Evolutionary conservation across 768 basidiomycete genomes (phyloP).

Genomic region (Amanita rubescens): DNA sequence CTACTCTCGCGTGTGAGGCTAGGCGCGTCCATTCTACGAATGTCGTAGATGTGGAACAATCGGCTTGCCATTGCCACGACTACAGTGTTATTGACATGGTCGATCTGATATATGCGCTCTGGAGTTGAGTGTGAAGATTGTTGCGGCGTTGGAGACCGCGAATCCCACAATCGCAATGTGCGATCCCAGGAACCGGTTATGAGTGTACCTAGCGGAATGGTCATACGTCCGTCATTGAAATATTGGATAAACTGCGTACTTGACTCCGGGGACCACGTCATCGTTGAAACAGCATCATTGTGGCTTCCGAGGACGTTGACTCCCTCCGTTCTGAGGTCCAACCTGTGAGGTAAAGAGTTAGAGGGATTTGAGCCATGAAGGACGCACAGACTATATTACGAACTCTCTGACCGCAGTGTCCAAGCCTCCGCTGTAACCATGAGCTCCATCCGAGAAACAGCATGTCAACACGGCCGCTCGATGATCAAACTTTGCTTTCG

Average conservation of each 20-base stretch:
- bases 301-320: conserved; percentile 75
- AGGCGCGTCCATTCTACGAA: conserved; percentile 68
- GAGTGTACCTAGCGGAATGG: conserved; percentile 44
- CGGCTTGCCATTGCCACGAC: conserved; percentile 93
- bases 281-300: conserved; percentile 68
- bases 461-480: conserved; percentile 85
- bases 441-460: conserved; percentile 58
- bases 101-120: conserved; percentile 81
- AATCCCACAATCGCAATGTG: conserved; percentile 84
- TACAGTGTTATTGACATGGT: conserved; percentile 68
- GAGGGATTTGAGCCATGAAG: background rate
- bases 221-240: background rate
- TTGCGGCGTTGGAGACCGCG: conserved; percentile 49
- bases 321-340: conserved; percentile 71
- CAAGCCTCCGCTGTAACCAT: conserved; percentile 81
- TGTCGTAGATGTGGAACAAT: conserved; percentile 83
- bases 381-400: conserved; percentile 21
- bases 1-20: conserved; percentile 85
- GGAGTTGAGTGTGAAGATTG: conserved; percentile 62
- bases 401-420: conserved; percentile 81
- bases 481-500: conserved; percentile 80
- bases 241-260: background rate
- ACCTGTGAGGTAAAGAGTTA: conserved; percentile 31
- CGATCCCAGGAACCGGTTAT: conserved; percentile 93
- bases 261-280: conserved; percentile 37